These are phyloP conservation scores for Colletotrichum sp. DNA, from an alignment of 2,329 filamentous ascomycete genomes.

Conservation along the genomic window DNA sequence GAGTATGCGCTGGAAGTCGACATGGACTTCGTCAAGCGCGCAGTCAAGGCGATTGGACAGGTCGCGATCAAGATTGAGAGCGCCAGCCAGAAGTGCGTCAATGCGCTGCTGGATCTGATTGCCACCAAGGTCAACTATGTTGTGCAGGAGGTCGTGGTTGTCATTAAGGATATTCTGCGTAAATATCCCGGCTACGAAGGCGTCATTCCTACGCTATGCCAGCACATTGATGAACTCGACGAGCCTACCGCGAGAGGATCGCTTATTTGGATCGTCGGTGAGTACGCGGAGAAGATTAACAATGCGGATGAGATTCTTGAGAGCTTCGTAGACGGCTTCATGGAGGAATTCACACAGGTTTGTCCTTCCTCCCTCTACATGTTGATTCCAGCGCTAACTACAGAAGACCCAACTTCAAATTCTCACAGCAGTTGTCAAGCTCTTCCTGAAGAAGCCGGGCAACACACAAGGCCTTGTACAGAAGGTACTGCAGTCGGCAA, in stretches of 20 bases:
- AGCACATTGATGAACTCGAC: slow-evolving; percentile 96
- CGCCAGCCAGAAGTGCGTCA: slow-evolving; percentile 94
- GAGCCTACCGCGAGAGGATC: slow-evolving; percentile 90
- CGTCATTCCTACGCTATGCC: slow-evolving; percentile 94
- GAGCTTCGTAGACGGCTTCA: slow-evolving; percentile 91
- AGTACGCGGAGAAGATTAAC: slow-evolving; percentile 98
- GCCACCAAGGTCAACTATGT: slow-evolving; percentile 99
- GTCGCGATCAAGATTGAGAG: slow-evolving; percentile 98
- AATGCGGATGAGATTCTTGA: slow-evolving; percentile 95
- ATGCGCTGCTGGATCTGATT: slow-evolving; percentile 90
- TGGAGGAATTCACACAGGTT: slow-evolving; percentile 95
- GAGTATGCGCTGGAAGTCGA: slow-evolving; percentile 98
- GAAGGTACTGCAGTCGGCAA: slow-evolving; percentile 91
- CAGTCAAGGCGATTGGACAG: slow-evolving; percentile 95
- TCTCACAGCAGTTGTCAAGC: slow-evolving; percentile 93
- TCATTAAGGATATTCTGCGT: slow-evolving; percentile 97
- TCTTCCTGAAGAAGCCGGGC: slow-evolving; percentile 96
- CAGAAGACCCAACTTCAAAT: slow-evolving; percentile 93
- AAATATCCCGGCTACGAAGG: slow-evolving; percentile 98
- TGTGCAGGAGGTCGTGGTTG: slow-evolving; percentile 97
- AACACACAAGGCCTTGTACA: slow-evolving; percentile 91
- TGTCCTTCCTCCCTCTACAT: slow-evolving; percentile 27
- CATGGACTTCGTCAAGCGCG: slow-evolving; percentile 96
- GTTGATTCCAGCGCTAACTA: slow-evolving; percentile 14
- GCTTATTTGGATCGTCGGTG: slow-evolving; percentile 98